A percentile compares a stretch with the other conserved stretches of the same genome.
These are phyloP conservation scores for Trichoderma breve DNA, from an alignment of 2,329 filamentous ascomycete genomes.

Conservation along the genomic window DNA sequence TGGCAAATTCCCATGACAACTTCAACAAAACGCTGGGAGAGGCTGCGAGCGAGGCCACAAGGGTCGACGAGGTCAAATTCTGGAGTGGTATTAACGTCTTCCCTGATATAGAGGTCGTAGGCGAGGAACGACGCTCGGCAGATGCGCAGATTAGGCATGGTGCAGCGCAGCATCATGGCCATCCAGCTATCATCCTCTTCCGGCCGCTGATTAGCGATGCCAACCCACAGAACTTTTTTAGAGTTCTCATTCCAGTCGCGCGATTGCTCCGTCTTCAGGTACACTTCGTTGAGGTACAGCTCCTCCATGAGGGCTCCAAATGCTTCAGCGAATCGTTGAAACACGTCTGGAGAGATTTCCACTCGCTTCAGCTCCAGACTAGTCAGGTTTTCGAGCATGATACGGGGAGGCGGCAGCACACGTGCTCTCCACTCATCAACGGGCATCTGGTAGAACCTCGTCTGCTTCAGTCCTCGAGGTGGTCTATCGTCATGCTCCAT, in stretches of 20 bases:
- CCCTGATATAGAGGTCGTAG: constrained; percentile 42
- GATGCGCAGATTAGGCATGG: constrained; percentile 36
- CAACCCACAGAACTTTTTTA: constrained; percentile 44
- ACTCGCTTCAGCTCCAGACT: constrained; percentile 45
- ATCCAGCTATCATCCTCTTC: constrained; percentile 40
- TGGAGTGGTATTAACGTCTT: constrained; percentile 29
- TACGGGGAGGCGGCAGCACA: constrained; percentile 38
- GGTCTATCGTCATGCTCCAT: constrained; percentile 41
- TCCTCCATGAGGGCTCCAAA: constrained; percentile 42
- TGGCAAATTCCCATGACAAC: constrained; percentile 42
- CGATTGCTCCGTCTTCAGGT: constrained; percentile 43
- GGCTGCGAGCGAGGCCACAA: constrained; percentile 38
- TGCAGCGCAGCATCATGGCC: constrained; percentile 41
- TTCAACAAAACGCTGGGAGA: constrained; percentile 49
- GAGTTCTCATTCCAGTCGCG: constrained; percentile 34
- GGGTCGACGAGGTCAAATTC: constrained; percentile 45
- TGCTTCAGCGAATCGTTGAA: constrained; percentile 35
- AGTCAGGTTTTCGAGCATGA: constrained; percentile 39
- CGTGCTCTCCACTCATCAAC: constrained; percentile 41
- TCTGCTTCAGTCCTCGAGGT: constrained; percentile 38
- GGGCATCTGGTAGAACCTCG: constrained; percentile 36
- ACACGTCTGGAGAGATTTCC: constrained; percentile 37
- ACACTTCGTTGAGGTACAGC: constrained; percentile 47
- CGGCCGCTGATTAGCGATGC: constrained; percentile 43
- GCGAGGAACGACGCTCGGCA: constrained; percentile 46